Base-by-base conservation (phyloP, 2,329 filamentous ascomycete genomes). In the Alternaria hordeiaustralica region DNA sequence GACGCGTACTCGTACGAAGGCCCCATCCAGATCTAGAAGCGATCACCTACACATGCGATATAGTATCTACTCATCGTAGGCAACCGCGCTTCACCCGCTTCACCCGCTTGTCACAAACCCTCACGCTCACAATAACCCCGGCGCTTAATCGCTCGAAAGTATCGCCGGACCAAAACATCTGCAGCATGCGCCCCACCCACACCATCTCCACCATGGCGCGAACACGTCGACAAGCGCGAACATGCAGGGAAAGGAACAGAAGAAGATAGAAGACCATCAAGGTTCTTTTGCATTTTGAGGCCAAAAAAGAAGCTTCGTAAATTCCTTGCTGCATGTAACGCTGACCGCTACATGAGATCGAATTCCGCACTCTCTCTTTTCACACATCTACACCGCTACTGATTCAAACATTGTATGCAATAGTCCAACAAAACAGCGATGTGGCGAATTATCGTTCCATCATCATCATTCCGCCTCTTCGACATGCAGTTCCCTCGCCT, bases 401-500 rank as follows among this genome's bases (percentile, higher is more conserved):
- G n/a, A 36, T 36, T 41, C 49, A 51, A 21, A 18, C 30, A 13
- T n/a, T 21, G n/a, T 15, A n/a, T 50, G 28, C 28, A 20, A 20
- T 36, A 36, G 23, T 25, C 23, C 23, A 25, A 25, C 23, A 25
- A n/a, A n/a, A n/a, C n/a, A n/a, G n/a, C n/a, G n/a, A n/a, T n/a
- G n/a, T n/a, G n/a, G n/a, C n/a, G n/a, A n/a, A n/a, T n/a, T n/a
- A n/a, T 21, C 21, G 21, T 4, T 21, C 21, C 49, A 10, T 18
- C 25, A 12, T 54, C 26, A 28, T 66, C 63, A 53, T 73, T 58
- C 60, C 15, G 44, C 71, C 10, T 63, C 61, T 9, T 69, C 60
- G 3, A 63, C 60, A 18, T 55, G 57, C 45, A 65, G 70, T 66
- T 90, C 92, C 79, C 91, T 95, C 7, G 91, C 95, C 79, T 99